Conservation (phyloP, 805 yeast genomes). For the Metschnikowia drakensbergensis region DNA sequence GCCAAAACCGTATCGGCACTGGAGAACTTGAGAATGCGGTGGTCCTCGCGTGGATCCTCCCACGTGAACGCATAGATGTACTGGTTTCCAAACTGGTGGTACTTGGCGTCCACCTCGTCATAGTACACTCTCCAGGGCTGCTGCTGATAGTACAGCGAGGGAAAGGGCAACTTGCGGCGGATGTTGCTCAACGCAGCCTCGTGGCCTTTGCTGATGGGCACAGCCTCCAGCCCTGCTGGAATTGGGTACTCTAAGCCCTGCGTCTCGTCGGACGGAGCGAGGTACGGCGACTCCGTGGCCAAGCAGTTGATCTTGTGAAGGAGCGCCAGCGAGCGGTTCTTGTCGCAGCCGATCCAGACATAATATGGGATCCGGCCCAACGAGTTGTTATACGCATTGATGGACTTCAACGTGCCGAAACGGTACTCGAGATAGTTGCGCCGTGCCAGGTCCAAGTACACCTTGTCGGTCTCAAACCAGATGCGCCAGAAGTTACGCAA, state of each 20-base stretch:
- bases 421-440: conserved; percentile 79
- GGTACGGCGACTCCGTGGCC: conserved; percentile 79
- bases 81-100: conserved; percentile 70
- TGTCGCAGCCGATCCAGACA: conserved; percentile 69
- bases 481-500: conserved; percentile 78
- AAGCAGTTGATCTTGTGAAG: conserved; percentile 68
- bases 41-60: conserved; percentile 88
- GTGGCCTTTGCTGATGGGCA: conserved; percentile 60
- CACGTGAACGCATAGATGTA: conserved; percentile 86
- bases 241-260: conserved; percentile 20
- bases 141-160: conserved; percentile 73
- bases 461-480: conserved; percentile 85
- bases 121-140: conserved; percentile 78
- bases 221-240: conserved; percentile 1
- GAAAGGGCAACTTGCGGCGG: conserved; percentile 67
- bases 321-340: conserved; percentile 31
- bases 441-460: conserved; percentile 73
- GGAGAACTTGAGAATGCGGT: conserved; percentile 55
- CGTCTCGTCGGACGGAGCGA: conserved; percentile 52
- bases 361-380: conserved; percentile 79
- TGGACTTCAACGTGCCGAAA: conserved; percentile 75
- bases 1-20: conserved; percentile 72
- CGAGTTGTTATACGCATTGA: conserved; percentile 59
- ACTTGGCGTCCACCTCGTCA: conserved; percentile 64
- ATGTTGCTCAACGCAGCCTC: conserved; percentile 68